Base-by-base conservation (phyloP, 108 stramenopile species). In the Phaeodactylum tricornutum region DNA sequence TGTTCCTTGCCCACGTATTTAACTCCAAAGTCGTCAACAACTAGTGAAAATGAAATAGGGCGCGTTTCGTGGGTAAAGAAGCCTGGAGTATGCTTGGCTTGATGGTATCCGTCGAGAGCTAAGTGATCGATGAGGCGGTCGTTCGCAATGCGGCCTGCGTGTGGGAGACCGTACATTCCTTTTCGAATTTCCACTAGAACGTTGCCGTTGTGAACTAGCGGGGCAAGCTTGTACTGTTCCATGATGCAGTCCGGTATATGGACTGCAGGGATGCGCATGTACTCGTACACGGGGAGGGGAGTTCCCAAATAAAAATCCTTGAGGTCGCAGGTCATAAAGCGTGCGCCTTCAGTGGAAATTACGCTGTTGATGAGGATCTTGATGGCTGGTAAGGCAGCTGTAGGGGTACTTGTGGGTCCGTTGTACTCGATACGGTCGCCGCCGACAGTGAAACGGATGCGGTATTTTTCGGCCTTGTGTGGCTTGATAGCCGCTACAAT, bases 1-100 rank as follows among this genome's bases (percentile, higher is more conserved):
- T 79, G 57, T 1, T 43, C 53, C 20, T 61, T 9, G 23, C 40
- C 29, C 21, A 45, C 31, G 47, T 70, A 74, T 52, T 67, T 62
- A 43, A 79, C 50, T 11, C 49, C 64, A 31, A 71, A 68, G 56
- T 79, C 72, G 31, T 74, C 72, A 0, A 78, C 77, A 3, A 72
- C 67, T 2, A 79, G 59, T 17, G 58, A 50, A 54, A 76, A 79
- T 24, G 36, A 40, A 3, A 61, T 49, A 41, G 43, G 45, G 37
- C 53, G 38, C 0, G 40, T 46, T 2, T 38, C 55, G 55, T 81
- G 69, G 21, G 48, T 54, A 65, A 40, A 71, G 21, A 66, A 59
- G 22, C 72, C 71, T 30, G 53, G 67, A 31, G 62, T 69, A 41
- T 57, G 48, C n/a, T 12, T 11, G 7, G 19, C 6, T 9, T 16